Evolutionary conservation across 2,329 filamentous ascomycete genomes (phyloP).

Genomic region (Claviceps humidiphila): DNA sequence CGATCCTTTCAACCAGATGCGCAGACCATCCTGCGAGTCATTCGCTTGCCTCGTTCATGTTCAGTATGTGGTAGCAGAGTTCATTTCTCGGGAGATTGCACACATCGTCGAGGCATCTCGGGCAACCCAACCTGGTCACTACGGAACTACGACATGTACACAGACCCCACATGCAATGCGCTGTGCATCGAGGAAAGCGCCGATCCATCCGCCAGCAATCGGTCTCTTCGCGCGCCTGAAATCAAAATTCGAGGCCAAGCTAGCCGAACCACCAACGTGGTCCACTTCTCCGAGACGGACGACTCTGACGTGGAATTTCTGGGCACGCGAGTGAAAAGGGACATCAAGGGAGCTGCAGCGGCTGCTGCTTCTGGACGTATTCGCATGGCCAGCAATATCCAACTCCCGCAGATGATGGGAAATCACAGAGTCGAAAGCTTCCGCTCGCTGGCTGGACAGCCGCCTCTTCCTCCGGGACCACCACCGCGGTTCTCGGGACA

Average conservation of each 20-base stretch:
- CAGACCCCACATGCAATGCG: constrained; percentile 30
- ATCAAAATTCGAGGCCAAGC: constrained; percentile 22
- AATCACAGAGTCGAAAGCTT: constrained; percentile 8
- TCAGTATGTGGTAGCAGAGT: constrained; percentile 39
- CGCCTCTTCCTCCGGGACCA: constrained; percentile 26
- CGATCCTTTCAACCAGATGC: constrained; percentile 34
- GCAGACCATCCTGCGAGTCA: constrained; percentile 32
- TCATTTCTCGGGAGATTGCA: constrained; percentile 47
- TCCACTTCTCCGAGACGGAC: constrained; percentile 34
- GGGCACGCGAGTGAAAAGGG: constrained; percentile 20
- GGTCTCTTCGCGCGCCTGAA: constrained; percentile 13
- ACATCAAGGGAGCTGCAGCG: constrained; percentile 9
- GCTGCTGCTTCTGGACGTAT: constrained; percentile 21
- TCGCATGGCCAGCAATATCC: constrained; percentile 27
- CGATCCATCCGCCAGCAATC: constrained; percentile 12
- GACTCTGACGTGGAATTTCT: constrained; percentile 33
- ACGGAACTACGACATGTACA: constrained; percentile 33
- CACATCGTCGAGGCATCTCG: constrained; percentile 9
- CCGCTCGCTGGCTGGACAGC: constrained; percentile 13
- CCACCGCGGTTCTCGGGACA: constrained; percentile 17
- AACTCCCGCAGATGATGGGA: constrained; percentile 18
- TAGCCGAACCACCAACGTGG: constrained; percentile 20
- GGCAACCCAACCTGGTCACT: constrained; percentile 38
- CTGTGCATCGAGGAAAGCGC: constrained; percentile 23
- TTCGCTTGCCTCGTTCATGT: constrained; percentile 37